Conservation (phyloP, 2,329 filamentous ascomycete genomes). For the Orbilia quercus region DNA sequence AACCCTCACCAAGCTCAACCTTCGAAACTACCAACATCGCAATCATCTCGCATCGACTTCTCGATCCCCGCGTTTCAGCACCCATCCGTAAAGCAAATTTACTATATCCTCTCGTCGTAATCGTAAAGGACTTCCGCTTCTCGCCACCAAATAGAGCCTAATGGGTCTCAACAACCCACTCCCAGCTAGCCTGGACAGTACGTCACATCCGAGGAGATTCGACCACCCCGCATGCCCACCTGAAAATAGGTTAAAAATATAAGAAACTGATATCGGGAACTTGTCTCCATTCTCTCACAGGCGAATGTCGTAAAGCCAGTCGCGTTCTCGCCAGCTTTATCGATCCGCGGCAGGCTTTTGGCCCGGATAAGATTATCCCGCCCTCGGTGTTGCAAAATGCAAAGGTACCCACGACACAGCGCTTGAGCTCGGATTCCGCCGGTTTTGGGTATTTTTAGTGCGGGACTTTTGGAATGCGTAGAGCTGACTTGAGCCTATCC, state of each 20-base stretch:
- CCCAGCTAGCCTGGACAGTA: constrained; percentile 68
- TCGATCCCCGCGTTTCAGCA: background rate
- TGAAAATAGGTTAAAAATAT: constrained; percentile 35
- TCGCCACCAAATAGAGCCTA: constrained; percentile 12
- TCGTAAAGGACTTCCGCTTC: background rate
- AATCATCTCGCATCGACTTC: background rate
- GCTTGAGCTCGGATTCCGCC: constrained; percentile 1
- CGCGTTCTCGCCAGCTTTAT: constrained; percentile 96
- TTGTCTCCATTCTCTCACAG: constrained; percentile 66
- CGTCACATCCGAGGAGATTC: constrained; percentile 60
- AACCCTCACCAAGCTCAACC: background rate
- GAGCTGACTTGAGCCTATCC: background rate
- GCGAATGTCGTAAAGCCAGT: constrained; percentile 96
- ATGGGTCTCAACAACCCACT: constrained; percentile 68
- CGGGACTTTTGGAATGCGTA: background rate
- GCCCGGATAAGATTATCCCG: constrained; percentile 96
- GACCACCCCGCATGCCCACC: constrained; percentile 30
- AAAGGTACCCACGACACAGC: constrained; percentile 72
- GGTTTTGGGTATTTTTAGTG: background rate
- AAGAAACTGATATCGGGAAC: constrained; percentile 1
- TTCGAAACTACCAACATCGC: background rate
- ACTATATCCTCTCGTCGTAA: background rate
- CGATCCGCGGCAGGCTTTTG: constrained; percentile 91
- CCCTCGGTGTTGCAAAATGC: constrained; percentile 88
- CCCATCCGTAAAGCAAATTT: background rate